Base-by-base conservation (phyloP, 2,329 filamentous ascomycete genomes). In the Fusarium secorum region DNA sequence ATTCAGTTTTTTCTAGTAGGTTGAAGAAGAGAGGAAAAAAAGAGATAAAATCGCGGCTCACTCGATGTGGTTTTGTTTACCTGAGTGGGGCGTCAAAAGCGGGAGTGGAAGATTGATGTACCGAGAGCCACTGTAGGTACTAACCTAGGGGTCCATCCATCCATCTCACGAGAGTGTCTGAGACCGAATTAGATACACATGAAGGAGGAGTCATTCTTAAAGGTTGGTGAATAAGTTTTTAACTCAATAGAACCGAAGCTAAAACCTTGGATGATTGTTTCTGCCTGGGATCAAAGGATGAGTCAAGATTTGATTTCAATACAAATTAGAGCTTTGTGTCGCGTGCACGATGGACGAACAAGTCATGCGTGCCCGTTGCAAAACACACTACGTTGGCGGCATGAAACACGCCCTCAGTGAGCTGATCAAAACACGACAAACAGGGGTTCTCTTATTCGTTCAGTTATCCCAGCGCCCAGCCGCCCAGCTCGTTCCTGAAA, bases 1-100 rank as follows among this genome's bases (percentile, higher is more conserved):
- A 86, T 83, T 61, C 74, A 76, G 71, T 76, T 79, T 81, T 81
- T 81, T 82, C 81, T 82, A 82, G 81, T 82, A 82, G 81, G 79
- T 82, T 82, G 65, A 75, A 78, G 72, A 75, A 74, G 75, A 78
- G 76, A 76, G 63, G 62, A 75, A 77, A 75, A 71, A 70, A 71
- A 72, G 22, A 51, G n/a, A 7, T 53, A 70, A 72, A 56, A 45
- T 9, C 7, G 46, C 41, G 58, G 58, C 35, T n/a, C 28, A 30
- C 10, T 57, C 45, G 24, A 54, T 33, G 30, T 67, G 67, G 57
- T 76, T 68, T 73, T 69, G 61, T 68, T 48, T 60, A 53, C 28
- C 39, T 41, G 32, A 32, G 63, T 68, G 67, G 58, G 62, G 39
- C 45, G 3, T 33, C 14, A 20, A 10, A 28, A n/a, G 20, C 58